phyloP scores from a whole-genome alignment of 73 alveolate species.

The Tetrahymena malaccensis region DNA sequence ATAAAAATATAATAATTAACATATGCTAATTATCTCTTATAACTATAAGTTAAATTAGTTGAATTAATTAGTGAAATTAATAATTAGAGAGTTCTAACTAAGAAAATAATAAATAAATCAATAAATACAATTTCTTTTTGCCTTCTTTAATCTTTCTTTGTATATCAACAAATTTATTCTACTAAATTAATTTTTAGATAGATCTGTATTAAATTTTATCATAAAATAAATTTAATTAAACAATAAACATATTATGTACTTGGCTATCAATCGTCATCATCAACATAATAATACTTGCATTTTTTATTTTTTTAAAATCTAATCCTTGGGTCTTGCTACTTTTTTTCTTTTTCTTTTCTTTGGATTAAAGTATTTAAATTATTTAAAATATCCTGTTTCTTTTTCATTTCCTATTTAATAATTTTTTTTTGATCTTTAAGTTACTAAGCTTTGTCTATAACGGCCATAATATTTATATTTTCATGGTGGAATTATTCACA shows the following conservation, averaged over 20 bases:
- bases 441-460: neutral
- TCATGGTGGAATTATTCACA: neutral
- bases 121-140: neutral
- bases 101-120: neutral
- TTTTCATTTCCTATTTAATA: neutral
- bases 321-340: neutral
- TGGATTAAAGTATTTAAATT: neutral
- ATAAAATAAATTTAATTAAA: too few relatives aligned
- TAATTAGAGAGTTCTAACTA: neutral
- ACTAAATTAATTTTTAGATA: neutral
- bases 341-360: neutral
- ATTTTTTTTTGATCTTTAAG: neutral
- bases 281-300: neutral
- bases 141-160: neutral
- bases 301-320: neutral
- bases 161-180: neutral
- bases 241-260: neutral
- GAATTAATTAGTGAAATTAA: neutral
- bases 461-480: neutral
- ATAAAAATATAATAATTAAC: neutral
- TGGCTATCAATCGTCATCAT: neutral
- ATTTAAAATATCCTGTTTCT: neutral
- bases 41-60: neutral
- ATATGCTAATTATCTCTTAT: neutral
- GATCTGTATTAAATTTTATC: too few relatives aligned